Conservation (phyloP, 2,329 filamentous ascomycete genomes). For the Monilinia laxa region DNA sequence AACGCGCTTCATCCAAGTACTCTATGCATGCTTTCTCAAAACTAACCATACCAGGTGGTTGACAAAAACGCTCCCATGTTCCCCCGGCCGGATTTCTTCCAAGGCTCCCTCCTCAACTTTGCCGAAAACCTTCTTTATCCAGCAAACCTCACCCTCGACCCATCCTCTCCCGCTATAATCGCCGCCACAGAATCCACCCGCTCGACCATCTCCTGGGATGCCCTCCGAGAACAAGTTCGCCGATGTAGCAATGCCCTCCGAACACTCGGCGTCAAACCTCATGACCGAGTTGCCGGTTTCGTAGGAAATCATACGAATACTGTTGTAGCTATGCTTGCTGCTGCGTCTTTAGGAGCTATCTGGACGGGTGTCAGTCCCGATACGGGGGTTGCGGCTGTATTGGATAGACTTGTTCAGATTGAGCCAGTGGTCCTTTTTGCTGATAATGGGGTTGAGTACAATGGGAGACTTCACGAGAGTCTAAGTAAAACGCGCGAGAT, state of each 20-base stretch:
- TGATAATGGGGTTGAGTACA: conserved; percentile 86
- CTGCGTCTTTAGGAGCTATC: conserved; percentile 78
- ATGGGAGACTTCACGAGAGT: conserved; percentile 84
- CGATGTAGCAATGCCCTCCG: conserved; percentile 70
- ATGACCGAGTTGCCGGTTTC: conserved; percentile 67
- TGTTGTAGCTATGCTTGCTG: conserved; percentile 81
- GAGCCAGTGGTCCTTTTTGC: conserved; percentile 73
- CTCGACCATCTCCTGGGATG: conserved; percentile 67
- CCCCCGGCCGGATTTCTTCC: conserved; percentile 83
- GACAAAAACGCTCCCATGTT: conserved; percentile 70
- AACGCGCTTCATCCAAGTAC: not conserved
- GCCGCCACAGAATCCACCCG: conserved; percentile 71
- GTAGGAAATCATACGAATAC: conserved; percentile 89
- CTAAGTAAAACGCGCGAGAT: conserved; percentile 78
- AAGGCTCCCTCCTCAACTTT: conserved; percentile 79
- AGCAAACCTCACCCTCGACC: conserved; percentile 52
- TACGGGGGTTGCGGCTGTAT: conserved; percentile 84
- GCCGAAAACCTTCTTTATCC: conserved; percentile 93
- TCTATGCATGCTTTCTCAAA: not conserved
- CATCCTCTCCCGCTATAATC: conserved; percentile 68
- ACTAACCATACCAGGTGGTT: conserved; percentile 56
- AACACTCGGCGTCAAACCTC: conserved; percentile 57
- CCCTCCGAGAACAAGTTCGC: conserved; percentile 75
- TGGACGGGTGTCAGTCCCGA: conserved; percentile 95
- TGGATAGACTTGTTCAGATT: conserved; percentile 85